phyloP scores from a whole-genome alignment of 2,329 filamentous ascomycete species.

The Sporothrix curviconia region DNA sequence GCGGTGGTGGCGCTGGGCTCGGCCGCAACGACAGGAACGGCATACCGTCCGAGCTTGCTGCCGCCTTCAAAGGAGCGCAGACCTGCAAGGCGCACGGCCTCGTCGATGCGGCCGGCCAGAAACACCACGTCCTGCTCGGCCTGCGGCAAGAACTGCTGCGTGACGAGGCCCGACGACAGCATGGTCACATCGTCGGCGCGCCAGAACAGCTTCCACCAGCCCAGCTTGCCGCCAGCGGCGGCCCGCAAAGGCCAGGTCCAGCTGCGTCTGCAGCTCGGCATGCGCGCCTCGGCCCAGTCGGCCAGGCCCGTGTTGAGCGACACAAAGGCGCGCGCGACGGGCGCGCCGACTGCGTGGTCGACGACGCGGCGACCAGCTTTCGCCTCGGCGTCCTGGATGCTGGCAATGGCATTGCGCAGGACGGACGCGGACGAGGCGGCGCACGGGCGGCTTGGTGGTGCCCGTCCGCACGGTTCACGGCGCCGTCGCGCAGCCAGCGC shows the following conservation, averaged over 20 bases:
- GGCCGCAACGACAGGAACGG: slow-evolving; percentile 20
- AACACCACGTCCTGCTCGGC: slow-evolving; percentile 80
- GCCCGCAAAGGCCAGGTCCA: slow-evolving; percentile 72
- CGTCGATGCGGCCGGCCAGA: slow-evolving; percentile 58
- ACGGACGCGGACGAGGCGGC: slow-evolving; percentile 61
- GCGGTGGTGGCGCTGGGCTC: background rate
- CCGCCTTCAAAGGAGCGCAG: slow-evolving; percentile 8
- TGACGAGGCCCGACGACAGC: slow-evolving; percentile 72
- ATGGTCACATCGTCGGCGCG: slow-evolving; percentile 85
- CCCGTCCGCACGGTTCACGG: slow-evolving; percentile 32
- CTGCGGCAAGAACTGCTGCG: slow-evolving; percentile 66
- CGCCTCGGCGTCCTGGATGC: slow-evolving; percentile 45
- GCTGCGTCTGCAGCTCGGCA: slow-evolving; percentile 70
- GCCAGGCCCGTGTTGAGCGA: slow-evolving; percentile 55
- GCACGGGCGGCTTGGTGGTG: slow-evolving; percentile 59
- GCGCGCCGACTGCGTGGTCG: slow-evolving; percentile 17
- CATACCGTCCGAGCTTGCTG: slow-evolving; percentile 19
- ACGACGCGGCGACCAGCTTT: slow-evolving; percentile 27
- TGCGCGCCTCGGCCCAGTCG: slow-evolving; percentile 75
- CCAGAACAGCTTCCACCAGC: slow-evolving; percentile 96
- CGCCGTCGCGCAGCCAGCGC: slow-evolving; percentile 56
- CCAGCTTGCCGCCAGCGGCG: slow-evolving; percentile 69
- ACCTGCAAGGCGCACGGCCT: slow-evolving; percentile 20
- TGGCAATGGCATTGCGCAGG: slow-evolving; percentile 46
- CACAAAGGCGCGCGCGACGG: slow-evolving; percentile 32